Evolutionary conservation across 108 stramenopile genomes (phyloP), one percentile per base, ranked within the genome.

Genomic region (Cyclostephanos invisitatus): DNA sequence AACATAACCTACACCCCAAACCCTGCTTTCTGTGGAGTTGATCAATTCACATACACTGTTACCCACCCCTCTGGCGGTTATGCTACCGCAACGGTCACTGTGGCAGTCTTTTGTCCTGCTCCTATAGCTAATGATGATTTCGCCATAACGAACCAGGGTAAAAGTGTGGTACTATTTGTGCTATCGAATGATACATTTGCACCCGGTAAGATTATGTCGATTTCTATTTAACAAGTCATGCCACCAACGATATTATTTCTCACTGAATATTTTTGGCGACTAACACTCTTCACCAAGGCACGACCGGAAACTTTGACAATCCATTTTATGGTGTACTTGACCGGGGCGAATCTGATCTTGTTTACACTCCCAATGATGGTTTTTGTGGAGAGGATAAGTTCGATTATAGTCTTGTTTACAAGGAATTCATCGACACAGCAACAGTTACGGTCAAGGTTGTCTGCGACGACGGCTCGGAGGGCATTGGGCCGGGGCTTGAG

Each of bases 371-470:
- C 0, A 57, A 54, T 63, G 27, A 28, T 42, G 67, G 44, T 15
- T 75, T 68, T 54, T 75, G 75, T 63, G 75, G 75, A 32, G 57
- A 28, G 47, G 75, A 75, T 68, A 40, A 14, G 29, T 75, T 68
- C 66, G 64, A 56, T 3, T 75, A 75, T 53, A 75, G 61, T 12
- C 60, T 75, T 27, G 54, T 38, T 7, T 37, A 75, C 14, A 38
- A 53, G 15, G 24, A 50, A 18, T 28, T 58, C 14, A 38, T 25
- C 44, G 75, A 67, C 25, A 75, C 67, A 3, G 75, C 75, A 6
- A 47, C 53, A 11, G 62, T 67, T 12, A 68, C 62, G 7, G 44
- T 75, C 20, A 49, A 37, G 14, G 55, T 75, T 28, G n/a, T 18
- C 22, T 75, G 75, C 32, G 25, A 68, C 44, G 21, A 9, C 8